Evolutionary conservation across 176 grass and related monocot species (phyloP), one percentile per base, ranked within the genome.

Genomic region (Cenchrus purpureus): DNA sequence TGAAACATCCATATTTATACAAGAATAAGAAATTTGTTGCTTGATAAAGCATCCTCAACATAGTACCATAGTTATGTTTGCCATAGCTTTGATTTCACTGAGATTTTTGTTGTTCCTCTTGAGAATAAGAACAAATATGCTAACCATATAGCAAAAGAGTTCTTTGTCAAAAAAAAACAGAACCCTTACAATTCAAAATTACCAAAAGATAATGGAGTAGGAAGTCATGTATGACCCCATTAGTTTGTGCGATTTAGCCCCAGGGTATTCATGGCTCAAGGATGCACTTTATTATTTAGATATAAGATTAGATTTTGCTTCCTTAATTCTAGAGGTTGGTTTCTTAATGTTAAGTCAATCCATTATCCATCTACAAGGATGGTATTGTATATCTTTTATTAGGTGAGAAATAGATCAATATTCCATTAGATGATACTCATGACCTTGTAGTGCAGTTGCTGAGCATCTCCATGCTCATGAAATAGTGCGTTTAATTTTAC

Each of bases 11-110:
- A n/a, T 66, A 17, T 49, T 90, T 34, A 22, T 60, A 22, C 56
- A 60, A 7, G 9, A 25, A 37, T 22, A 80, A 45, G 6, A 32
- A 82, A 53, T 40, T 51, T 37, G 34, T 9, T 65, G 50, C 43
- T 58, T 74, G 55, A 71, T 20, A 56, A 80, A 65, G 69, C 19
- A 15, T 14, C 66, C 68, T 63, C 66, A 86, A 72, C 19, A 61
- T 25, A 65, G 9, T 7, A 6, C 25, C 22, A 75, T 10, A 15
- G 20, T 17, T 53, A 49, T 8, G 1, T 63, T 56, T 85, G 13
- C 70, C 55, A 9, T 88, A 28, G 32, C 44, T 82, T 10, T 67
- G 34, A 13, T 80, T 83, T 1, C 62, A 67, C 12, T 51, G 65
- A 34, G 28, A 5, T 68, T 57, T 1, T 32, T 73, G 28, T 7